Evolutionary conservation across 2,329 filamentous ascomycete species (phyloP), one percentile per base, ranked within the genome.

Genomic region (Pseudogymnoascus sp.): DNA sequence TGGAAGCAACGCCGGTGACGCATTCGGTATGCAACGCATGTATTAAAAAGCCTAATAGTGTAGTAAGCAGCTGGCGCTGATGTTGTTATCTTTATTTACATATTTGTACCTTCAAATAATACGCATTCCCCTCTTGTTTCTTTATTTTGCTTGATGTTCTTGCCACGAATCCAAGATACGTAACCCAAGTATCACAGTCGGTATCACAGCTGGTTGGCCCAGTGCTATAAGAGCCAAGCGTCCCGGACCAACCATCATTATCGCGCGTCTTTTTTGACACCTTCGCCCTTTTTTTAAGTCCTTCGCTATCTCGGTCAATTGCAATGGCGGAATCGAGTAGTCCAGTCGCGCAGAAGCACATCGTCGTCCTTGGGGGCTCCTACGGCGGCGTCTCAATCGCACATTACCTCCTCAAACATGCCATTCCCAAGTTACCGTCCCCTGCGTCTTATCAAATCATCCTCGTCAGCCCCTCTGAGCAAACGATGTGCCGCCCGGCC

Each of bases 341-440:
- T 54, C 43, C 43, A 32, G 25, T 11, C 35, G 57, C 47, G 14
- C 38, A 57, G 25, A 68, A 67, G 37, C 65, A 66, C 6, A 79
- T 83, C 61, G 70, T 83, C 63, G 73, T 84, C 20, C 69, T 84
- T 2, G 81, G 81, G 22, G 79, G 76, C 18, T 82, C 79, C 8
- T 83, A 79, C 63, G 79, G 70, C 9, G 81, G 81, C 22, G 61
- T 82, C 3, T 78, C 76, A 5, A 74, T 72, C 3, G 79, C 81
- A 1, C 81, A 85, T 64, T 80, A 81, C 64, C 71, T 81, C 28
- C 76, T 81, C 28, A 78, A 78, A 63, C 79, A 84, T 71, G 73
- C 74, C 22, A 54, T 83, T 8, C 78, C 81, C 8, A 62, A 6
- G 59, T 65, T 75, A 0, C 70, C 74, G 1, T 66, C 71, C n/a